These are phyloP conservation scores for Madurella mycetomatis DNA, from an alignment of 2,329 filamentous ascomycete species.

Conservation along the genomic window DNA sequence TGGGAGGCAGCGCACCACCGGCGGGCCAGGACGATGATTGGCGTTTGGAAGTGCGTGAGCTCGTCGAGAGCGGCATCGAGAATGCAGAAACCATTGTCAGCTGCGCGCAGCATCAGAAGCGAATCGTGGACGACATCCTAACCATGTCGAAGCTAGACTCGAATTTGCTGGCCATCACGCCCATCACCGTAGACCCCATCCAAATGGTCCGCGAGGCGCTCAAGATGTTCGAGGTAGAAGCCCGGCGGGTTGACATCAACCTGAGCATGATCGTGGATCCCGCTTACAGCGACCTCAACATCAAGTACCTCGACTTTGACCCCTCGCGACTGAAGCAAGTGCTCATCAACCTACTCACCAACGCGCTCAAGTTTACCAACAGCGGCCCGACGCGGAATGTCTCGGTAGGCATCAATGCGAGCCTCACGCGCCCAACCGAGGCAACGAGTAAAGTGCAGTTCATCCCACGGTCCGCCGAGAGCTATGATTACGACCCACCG, in stretches of 20 bases:
- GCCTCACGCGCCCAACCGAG: constrained; percentile 35
- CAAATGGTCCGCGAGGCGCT: constrained; percentile 62
- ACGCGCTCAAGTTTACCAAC: constrained; percentile 78
- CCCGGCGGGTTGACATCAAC: constrained; percentile 63
- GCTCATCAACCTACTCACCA: constrained; percentile 74
- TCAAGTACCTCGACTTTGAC: constrained; percentile 67
- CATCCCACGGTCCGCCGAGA: constrained; percentile 52
- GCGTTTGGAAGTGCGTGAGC: constrained; percentile 35
- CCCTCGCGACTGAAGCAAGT: constrained; percentile 73
- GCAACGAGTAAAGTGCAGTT: constrained; percentile 52
- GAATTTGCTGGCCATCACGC: constrained; percentile 67
- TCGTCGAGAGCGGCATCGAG: constrained; percentile 61
- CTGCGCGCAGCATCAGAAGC: constrained; percentile 75
- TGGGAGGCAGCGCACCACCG: constrained; percentile 17
- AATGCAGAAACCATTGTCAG: constrained; percentile 73
- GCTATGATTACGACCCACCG: constrained; percentile 38
- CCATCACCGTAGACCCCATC: constrained; percentile 63
- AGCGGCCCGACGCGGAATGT: constrained; percentile 55
- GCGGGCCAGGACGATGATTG: constrained; percentile 23
- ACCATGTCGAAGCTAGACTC: constrained; percentile 74
- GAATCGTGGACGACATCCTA: constrained; percentile 71
- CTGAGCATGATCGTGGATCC: constrained; percentile 60
- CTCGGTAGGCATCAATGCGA: constrained; percentile 44
- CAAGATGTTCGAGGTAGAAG: constrained; percentile 75
- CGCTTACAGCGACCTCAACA: constrained; percentile 52